phyloP scores from a whole-genome alignment of 345 rosid genomes.

The Salix viminalis region DNA sequence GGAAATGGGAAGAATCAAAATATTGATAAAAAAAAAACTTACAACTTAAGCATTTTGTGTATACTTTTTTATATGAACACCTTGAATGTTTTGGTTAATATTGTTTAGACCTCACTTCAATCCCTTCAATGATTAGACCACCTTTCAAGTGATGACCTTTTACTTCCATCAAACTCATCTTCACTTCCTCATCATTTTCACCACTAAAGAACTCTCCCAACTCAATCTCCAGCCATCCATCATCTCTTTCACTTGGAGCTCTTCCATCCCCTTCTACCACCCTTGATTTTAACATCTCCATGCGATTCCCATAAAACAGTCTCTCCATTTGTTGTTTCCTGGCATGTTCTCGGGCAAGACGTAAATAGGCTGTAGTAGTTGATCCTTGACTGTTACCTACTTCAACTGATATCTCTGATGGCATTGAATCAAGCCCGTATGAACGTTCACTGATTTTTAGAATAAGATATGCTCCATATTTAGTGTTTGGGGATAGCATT shows the following conservation, averaged over 20 bases:
- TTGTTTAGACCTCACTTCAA: constrained; percentile 63
- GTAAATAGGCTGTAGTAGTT: constrained; percentile 15
- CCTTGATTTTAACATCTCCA: constrained; percentile 9
- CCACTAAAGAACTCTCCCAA: constrained; percentile 55
- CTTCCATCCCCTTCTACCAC: constrained; percentile 3
- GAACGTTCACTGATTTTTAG: constrained; percentile 34
- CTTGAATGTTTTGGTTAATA: not conserved
- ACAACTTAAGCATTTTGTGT: not conserved
- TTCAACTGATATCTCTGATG: constrained; percentile 37
- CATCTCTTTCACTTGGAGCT: constrained; percentile 33
- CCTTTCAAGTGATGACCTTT: constrained; percentile 71
- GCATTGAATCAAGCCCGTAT: constrained; percentile 49
- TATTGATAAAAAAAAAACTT: not conserved
- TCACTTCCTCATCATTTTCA: constrained; percentile 28
- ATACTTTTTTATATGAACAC: too few species aligned
- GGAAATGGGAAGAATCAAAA: not conserved
- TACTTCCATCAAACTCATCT: constrained; percentile 63
- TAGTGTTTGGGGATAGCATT: constrained; percentile 41
- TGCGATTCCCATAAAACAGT: constrained; percentile 6
- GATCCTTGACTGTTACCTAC: constrained; percentile 8
- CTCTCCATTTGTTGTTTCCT: constrained; percentile 7
- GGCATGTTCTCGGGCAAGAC: not conserved
- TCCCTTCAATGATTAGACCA: constrained; percentile 64
- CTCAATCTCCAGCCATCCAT: constrained; percentile 83
- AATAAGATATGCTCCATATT: constrained; percentile 47